Evolutionary conservation across 2,329 filamentous ascomycete genomes (phyloP).

Genomic region (Nemania serpens): DNA sequence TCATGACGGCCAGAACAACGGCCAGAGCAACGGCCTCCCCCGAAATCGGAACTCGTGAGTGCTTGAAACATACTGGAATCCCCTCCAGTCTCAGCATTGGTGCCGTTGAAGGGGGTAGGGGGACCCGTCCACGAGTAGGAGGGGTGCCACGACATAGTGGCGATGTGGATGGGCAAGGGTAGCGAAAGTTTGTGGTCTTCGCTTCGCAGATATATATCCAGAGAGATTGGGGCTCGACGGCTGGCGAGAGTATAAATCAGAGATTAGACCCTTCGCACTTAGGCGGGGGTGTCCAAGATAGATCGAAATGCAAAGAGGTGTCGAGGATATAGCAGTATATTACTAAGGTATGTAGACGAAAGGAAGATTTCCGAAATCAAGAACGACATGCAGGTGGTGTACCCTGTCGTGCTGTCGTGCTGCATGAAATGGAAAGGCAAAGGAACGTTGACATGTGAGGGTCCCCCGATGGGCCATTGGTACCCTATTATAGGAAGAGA

Average conservation of each 20-base stretch:
- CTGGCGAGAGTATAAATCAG: not conserved
- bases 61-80: conserved; percentile 70
- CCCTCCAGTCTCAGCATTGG: conserved; percentile 68
- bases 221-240: not conserved
- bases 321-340: too few relatives aligned
- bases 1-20: not conserved
- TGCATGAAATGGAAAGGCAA: not conserved
- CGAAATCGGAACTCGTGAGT: conserved; percentile 7
- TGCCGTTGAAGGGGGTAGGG: conserved; percentile 66
- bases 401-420: too few relatives aligned
- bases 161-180: not conserved
- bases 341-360: too few relatives aligned
- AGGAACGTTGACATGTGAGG: conserved; percentile 11
- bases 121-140: conserved; percentile 60
- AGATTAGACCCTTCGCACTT: not conserved
- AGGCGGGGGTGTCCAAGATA: not conserved
- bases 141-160: conserved; percentile 55
- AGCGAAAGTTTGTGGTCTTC: not conserved
- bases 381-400: too few relatives aligned
- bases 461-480: conserved; percentile 9
- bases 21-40: not conserved
- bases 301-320: not conserved
- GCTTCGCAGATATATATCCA: not conserved
- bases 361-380: too few relatives aligned
- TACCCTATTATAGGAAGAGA: conserved; percentile 20